Evolutionary conservation across 371 early-diverging fungal species (phyloP).

Genomic region (Mucor velutinosus): DNA sequence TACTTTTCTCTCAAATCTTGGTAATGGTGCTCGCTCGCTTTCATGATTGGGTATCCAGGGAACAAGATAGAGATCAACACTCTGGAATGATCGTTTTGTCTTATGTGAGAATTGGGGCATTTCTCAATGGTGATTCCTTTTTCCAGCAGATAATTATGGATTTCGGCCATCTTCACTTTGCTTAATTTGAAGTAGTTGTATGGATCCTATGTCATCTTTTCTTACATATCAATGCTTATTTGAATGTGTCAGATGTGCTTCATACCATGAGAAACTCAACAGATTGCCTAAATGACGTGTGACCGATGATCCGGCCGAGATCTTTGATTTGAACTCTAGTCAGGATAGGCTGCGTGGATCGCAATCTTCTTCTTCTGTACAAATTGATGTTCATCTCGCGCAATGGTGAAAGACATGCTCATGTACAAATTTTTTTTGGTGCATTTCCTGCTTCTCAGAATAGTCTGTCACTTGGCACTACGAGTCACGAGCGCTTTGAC

Average conservation of each 20-base stretch:
- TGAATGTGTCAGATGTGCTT: background rate
- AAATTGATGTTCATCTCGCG: slow-evolving; percentile 15
- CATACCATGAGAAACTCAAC: slow-evolving; percentile 37
- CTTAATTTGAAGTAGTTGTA: slow-evolving; percentile 26
- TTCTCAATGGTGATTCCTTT: slow-evolving; percentile 19
- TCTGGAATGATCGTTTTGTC: slow-evolving; percentile 26
- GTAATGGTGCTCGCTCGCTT: slow-evolving; percentile 31
- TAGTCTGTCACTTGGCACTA: background rate
- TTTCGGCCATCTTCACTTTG: slow-evolving; percentile 25
- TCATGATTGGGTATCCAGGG: slow-evolving; percentile 36
- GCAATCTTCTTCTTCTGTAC: slow-evolving; percentile 18
- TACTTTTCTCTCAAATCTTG: slow-evolving; percentile 25
- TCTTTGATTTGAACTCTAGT: slow-evolving; percentile 33
- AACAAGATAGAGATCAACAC: slow-evolving; percentile 29
- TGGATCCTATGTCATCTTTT: slow-evolving; percentile 21
- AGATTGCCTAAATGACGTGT: slow-evolving; percentile 26
- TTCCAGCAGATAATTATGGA: slow-evolving; percentile 24
- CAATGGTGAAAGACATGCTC: background rate
- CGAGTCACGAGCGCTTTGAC: background rate
- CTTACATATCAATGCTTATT: background rate
- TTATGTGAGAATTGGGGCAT: slow-evolving; percentile 20
- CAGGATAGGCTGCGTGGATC: slow-evolving; percentile 30
- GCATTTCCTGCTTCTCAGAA: background rate
- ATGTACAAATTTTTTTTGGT: background rate
- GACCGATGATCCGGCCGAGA: slow-evolving; percentile 23